Conservation (phyloP, 2,329 filamentous ascomycete species). For the Colletotrichum eleusines region DNA sequence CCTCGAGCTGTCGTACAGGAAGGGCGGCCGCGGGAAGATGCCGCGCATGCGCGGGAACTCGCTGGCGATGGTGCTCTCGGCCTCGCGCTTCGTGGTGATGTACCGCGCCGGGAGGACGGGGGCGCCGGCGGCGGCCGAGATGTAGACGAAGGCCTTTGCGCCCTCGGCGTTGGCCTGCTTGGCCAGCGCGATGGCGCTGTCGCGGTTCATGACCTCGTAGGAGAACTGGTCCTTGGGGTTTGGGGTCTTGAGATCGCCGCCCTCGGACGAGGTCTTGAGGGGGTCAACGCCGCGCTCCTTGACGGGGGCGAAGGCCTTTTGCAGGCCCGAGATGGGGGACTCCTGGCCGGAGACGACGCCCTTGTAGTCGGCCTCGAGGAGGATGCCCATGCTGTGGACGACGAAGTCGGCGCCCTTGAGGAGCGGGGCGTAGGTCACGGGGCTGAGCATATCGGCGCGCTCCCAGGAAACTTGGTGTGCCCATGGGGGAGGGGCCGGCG, state of each 20-base stretch:
- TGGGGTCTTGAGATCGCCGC: constrained; percentile 71
- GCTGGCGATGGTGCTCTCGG: constrained; percentile 80
- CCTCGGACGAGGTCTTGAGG: constrained; percentile 67
- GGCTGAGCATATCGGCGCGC: constrained; percentile 87
- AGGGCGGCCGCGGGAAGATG: constrained; percentile 86
- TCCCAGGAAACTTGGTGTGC: constrained; percentile 87
- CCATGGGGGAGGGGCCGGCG: constrained; percentile 79
- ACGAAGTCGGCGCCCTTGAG: constrained; percentile 85
- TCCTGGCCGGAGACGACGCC: constrained; percentile 86
- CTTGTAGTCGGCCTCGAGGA: constrained; percentile 98
- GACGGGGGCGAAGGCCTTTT: constrained; percentile 79
- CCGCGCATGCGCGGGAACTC: constrained; percentile 81
- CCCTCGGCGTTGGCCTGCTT: constrained; percentile 76
- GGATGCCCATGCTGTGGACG: constrained; percentile 94
- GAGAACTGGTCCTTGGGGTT: constrained; percentile 83
- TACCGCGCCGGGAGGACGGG: constrained; percentile 88
- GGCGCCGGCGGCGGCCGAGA: constrained; percentile 88
- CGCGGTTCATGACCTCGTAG: constrained; percentile 97
- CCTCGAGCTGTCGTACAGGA: constrained; percentile 89
- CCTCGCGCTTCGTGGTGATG: constrained; percentile 91
- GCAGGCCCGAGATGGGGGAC: constrained; percentile 81
- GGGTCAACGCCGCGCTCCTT: constrained; percentile 77
- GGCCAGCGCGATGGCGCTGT: constrained; percentile 86
- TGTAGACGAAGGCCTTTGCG: constrained; percentile 82
- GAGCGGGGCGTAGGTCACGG: constrained; percentile 80